Percentiles rank a stretch among this genome's conserved stretches.
phyloP scores from a whole-genome alignment of 2,329 filamentous ascomycete genomes.

The Xylariaceae sp. region DNA sequence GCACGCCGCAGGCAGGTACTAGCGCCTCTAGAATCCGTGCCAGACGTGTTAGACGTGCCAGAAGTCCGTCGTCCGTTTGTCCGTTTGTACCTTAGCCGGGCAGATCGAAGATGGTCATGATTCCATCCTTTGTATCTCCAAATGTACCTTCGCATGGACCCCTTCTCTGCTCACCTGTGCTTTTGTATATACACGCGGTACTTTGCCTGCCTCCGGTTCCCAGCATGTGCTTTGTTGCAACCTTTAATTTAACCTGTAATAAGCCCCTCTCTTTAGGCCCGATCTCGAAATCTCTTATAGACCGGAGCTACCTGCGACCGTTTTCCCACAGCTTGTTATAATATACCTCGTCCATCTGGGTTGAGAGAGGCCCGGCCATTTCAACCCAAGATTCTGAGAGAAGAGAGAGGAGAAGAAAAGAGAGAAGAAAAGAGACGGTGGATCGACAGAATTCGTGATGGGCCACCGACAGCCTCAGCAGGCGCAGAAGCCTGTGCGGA shows the following conservation, averaged over 20 bases:
- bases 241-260: neutral
- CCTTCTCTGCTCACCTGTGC: no score
- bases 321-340: neutral
- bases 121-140: no score
- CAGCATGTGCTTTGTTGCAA: neutral
- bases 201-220: no score
- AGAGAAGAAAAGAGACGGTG: neutral
- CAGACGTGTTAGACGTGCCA: no score
- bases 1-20: no score
- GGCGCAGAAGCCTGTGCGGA: slow-evolving; percentile 21
- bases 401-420: neutral
- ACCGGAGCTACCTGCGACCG: neutral
- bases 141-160: no score
- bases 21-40: no score
- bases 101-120: no score
- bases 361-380: neutral
- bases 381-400: neutral
- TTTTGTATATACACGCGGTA: no score
- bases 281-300: neutral
- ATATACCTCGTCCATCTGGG: neutral
- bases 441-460: slow-evolving; percentile 26
- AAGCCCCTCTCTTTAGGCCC: neutral
- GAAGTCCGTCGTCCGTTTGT: no score
- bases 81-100: no score
- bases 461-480: slow-evolving; percentile 7